Conservation (phyloP, 495 filamentous ascomycete species). For the Sordaria brevicollis region DNA sequence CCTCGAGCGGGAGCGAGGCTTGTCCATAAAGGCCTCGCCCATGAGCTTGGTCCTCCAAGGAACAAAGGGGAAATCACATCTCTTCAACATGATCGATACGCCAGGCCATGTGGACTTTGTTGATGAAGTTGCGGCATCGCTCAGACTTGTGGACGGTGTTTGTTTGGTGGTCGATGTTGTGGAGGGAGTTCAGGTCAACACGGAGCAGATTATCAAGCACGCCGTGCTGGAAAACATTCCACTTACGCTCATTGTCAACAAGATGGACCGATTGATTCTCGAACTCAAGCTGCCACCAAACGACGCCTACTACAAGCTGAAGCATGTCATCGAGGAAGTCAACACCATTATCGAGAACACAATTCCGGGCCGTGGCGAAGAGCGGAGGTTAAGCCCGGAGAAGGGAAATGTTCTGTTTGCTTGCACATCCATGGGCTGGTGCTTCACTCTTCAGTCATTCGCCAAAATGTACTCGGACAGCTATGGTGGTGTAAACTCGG, state of each 20-base stretch:
- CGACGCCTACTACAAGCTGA: slow-evolving; percentile 97
- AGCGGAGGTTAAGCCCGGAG: slow-evolving; percentile 78
- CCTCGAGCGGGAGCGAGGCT: slow-evolving; percentile 75
- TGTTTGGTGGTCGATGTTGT: slow-evolving; percentile 93
- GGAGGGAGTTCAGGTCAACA: slow-evolving; percentile 95
- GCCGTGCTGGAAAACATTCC: slow-evolving; percentile 85
- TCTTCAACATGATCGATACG: slow-evolving; percentile 91
- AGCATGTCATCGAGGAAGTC: slow-evolving; percentile 95
- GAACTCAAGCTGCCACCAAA: slow-evolving; percentile 91
- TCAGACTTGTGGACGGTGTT: slow-evolving; percentile 83
- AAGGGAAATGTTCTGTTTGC: slow-evolving; percentile 96
- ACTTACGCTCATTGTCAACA: slow-evolving; percentile 85
- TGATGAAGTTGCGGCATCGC: slow-evolving; percentile 83
- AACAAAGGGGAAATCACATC: slow-evolving; percentile 88
- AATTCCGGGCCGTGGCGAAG: slow-evolving; percentile 73
- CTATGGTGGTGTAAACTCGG: slow-evolving; percentile 66
- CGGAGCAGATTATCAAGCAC: slow-evolving; percentile 93
- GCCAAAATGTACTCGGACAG: slow-evolving; percentile 91
- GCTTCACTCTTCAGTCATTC: slow-evolving; percentile 87
- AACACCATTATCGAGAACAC: slow-evolving; percentile 90
- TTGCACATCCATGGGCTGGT: slow-evolving; percentile 89
- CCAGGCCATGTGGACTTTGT: slow-evolving; percentile 98
- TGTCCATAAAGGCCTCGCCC: slow-evolving; percentile 90
- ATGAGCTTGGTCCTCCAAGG: slow-evolving; percentile 88
- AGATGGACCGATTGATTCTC: slow-evolving; percentile 89